A percentile compares a stretch with the other conserved stretches of the same genome.
phyloP scores from a whole-genome alignment of 2,329 filamentous ascomycete species.

The Ceratocystis cubensis region DNA sequence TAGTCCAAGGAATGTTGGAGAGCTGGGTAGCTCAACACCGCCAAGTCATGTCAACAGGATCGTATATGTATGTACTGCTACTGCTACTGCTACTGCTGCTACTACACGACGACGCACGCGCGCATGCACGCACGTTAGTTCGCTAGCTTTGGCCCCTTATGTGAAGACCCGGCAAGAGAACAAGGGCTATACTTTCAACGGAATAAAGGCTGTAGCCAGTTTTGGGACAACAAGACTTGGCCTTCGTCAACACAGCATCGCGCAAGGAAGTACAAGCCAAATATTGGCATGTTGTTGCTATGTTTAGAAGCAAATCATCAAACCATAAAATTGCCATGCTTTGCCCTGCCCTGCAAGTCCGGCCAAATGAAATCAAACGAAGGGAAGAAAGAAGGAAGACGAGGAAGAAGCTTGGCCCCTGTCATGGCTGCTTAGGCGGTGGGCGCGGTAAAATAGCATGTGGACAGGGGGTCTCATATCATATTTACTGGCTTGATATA shows the following conservation, averaged over 20 bases:
- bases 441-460: not conserved
- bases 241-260: not conserved
- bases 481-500: not conserved
- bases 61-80: not conserved
- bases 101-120: no score
- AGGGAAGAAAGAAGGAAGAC: slow-evolving; percentile 2
- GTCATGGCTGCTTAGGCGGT: not conserved
- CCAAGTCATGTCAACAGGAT: not conserved
- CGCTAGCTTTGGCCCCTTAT: not conserved
- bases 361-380: not conserved
- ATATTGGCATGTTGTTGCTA: slow-evolving; percentile 2
- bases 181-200: not conserved
- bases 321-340: not conserved
- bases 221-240: not conserved
- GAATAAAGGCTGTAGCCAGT: not conserved
- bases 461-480: not conserved
- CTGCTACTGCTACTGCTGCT: not conserved
- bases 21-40: not conserved
- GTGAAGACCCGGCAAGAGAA: not conserved
- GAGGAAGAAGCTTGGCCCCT: slow-evolving; percentile 3
- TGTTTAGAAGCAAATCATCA: not conserved
- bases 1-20: not conserved
- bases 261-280: not conserved
- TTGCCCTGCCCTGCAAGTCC: not conserved
- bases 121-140: not conserved